A percentile compares a stretch with the other conserved stretches of the same genome.
phyloP scores from a whole-genome alignment of 345 rosid genomes.

The Eucalyptus erythrocorys region DNA sequence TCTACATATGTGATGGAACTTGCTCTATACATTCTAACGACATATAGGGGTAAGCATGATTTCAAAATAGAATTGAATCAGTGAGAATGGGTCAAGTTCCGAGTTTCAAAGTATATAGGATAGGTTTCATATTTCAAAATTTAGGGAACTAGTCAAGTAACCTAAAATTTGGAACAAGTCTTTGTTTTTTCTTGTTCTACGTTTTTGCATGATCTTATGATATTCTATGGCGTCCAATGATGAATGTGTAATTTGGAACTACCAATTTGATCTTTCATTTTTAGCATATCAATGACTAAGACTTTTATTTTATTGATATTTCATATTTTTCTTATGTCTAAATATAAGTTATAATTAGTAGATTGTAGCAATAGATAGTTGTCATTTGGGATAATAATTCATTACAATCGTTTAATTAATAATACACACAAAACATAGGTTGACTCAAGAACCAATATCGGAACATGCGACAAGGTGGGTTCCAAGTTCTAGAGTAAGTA shows the following conservation, averaged over 20 bases:
- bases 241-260: accelerated
- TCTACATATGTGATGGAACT: neutral
- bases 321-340: neutral
- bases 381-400: no score
- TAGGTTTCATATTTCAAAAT: neutral
- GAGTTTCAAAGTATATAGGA: neutral
- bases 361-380: accelerated
- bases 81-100: neutral
- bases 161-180: no score
- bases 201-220: accelerated
- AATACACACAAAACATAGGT: accelerated
- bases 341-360: no score
- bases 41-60: neutral
- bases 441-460: neutral
- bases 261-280: no score
- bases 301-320: no score
- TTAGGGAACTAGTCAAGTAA: neutral
- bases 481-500: no score
- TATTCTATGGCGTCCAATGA: no score
- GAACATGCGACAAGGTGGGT: accelerated
- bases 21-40: neutral
- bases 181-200: neutral
- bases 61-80: neutral
- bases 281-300: no score
- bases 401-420: no score